A percentile compares a stretch with the other conserved stretches of the same genome.
Conservation (phyloP, 768 basidiomycete species). For the Calocybe cyanea region DNA sequence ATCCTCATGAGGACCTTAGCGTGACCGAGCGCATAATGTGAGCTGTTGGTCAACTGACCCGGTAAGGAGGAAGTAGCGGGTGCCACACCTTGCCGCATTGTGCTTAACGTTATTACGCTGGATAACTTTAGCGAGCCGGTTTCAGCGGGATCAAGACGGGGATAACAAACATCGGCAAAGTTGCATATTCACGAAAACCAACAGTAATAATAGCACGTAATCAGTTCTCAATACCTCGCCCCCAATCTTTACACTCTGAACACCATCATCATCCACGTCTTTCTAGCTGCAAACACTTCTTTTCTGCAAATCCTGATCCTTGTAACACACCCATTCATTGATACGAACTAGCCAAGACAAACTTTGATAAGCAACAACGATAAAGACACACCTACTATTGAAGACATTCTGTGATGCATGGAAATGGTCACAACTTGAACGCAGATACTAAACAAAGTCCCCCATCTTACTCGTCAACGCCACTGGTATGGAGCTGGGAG, state of each 20-base stretch:
- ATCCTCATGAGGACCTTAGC: too few species aligned
- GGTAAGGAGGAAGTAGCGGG: too few species aligned
- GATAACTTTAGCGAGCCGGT: not conserved
- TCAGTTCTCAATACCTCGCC: conserved; percentile 7
- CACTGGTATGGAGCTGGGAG: conserved; percentile 67
- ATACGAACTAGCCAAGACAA: too few species aligned
- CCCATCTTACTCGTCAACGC: conserved; percentile 14
- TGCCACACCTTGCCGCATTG: too few species aligned
- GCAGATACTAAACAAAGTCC: conserved; percentile 12
- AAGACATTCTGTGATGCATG: conserved; percentile 30
- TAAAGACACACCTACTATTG: conserved; percentile 3
- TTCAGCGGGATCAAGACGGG: not conserved
- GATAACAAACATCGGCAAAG: conserved; percentile 12
- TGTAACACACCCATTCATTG: too few species aligned
- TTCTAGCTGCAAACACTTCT: not conserved
- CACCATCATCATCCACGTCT: not conserved
- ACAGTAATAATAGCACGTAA: conserved; percentile 12
- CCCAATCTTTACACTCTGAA: conserved; percentile 10
- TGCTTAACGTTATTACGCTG: too few species aligned
- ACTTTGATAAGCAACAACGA: not conserved
- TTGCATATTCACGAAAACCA: conserved; percentile 11
- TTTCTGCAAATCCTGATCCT: too few species aligned
- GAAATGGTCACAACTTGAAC: conserved; percentile 22
- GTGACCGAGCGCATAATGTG: not conserved
- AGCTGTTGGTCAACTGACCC: not conserved